These are phyloP conservation scores for Chytriomyces hyalinus DNA, from an alignment of 192 early-diverging fungal species.

Conservation along the genomic window DNA sequence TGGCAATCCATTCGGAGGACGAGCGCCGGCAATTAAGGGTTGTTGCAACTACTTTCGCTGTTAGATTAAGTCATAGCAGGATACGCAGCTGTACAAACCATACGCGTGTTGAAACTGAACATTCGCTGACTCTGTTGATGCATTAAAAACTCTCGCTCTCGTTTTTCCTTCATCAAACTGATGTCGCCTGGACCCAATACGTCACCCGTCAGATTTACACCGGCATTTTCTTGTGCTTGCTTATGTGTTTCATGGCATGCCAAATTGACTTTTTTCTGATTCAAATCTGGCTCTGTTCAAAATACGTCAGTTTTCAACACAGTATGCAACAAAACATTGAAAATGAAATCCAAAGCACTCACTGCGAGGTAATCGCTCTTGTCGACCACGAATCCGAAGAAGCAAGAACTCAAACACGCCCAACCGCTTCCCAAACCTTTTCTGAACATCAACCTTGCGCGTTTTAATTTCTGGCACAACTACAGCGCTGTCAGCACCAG, in stretches of 20 bases:
- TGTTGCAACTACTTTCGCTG: not conserved
- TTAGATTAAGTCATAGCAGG: not conserved
- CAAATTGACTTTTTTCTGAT: constrained; percentile 34
- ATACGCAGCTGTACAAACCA: not conserved
- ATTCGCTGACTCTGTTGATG: constrained; percentile 32
- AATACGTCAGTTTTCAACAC: not conserved
- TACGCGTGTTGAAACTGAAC: constrained; percentile 3
- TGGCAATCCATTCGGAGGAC: not conserved
- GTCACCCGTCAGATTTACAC: constrained; percentile 37
- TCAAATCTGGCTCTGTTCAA: constrained; percentile 2
- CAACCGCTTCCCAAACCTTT: constrained; percentile 28
- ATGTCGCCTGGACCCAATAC: constrained; percentile 39
- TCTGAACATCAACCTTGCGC: constrained; percentile 10
- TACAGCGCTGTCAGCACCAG: not conserved
- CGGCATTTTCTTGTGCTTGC: constrained; percentile 44
- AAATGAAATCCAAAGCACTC: constrained; percentile 3
- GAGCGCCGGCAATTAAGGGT: constrained; percentile 12
- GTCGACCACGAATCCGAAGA: constrained; percentile 20
- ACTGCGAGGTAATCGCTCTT: constrained; percentile 18
- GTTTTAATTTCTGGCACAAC: not conserved
- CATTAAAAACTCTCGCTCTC: constrained; percentile 33
- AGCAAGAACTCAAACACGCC: constrained; percentile 37
- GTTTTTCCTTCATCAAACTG: constrained; percentile 37
- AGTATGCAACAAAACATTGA: not conserved
- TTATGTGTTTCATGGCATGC: constrained; percentile 47